Conservation (phyloP, 75 land plant genomes). For the Isoetes taiwanensis region DNA sequence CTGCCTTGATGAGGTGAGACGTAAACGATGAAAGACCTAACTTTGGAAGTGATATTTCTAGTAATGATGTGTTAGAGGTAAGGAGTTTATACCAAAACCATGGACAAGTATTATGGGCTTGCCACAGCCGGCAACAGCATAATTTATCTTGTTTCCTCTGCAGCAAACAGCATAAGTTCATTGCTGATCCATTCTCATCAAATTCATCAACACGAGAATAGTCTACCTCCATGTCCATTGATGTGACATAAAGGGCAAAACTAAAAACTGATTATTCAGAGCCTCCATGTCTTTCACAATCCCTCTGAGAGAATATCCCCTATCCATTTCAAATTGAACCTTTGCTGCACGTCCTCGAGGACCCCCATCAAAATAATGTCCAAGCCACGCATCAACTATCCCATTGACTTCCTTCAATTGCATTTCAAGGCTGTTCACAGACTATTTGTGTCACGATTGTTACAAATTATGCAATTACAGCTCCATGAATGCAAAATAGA, state of each 20-base stretch:
- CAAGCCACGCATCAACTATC: constrained; percentile 18
- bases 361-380: constrained; percentile 21
- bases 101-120: constrained; percentile 34
- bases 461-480: no score
- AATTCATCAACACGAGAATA: no score
- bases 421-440: constrained; percentile 19
- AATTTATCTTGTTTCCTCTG: constrained; percentile 28
- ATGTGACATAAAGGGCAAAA: constrained; percentile 24
- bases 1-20: no score
- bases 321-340: constrained; percentile 21
- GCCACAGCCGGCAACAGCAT: constrained; percentile 31
- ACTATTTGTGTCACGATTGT: no score
- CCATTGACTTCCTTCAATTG: constrained; percentile 22
- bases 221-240: constrained; percentile 27
- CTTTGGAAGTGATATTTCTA: no score
- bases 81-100: constrained; percentile 25
- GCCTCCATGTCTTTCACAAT: constrained; percentile 15
- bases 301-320: constrained; percentile 1
- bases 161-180: no score
- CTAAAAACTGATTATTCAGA: constrained; percentile 17
- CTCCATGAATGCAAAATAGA: no score
- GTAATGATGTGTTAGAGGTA: no score
- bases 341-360: constrained; percentile 23
- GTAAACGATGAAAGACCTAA: no score
- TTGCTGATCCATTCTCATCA: no score